These are phyloP conservation scores for Codiaeum variegatum DNA, from an alignment of 441 rosid genomes.

Conservation along the genomic window DNA sequence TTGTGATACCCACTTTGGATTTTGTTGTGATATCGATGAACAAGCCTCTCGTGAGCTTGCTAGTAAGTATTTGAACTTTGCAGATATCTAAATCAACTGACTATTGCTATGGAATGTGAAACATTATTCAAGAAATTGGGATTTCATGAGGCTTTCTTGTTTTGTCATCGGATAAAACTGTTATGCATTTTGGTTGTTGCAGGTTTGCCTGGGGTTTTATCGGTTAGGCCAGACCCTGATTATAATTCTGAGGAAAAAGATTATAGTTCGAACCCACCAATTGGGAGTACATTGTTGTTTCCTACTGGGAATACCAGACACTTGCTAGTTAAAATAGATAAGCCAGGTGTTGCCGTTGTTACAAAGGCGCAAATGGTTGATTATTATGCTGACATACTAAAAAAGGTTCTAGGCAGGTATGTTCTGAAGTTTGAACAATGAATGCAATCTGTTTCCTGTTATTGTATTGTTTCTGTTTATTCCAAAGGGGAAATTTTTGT, in stretches of 20 bases:
- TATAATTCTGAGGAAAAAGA: conserved; percentile 40
- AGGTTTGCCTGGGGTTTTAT: conserved; percentile 69
- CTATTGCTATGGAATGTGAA: background rate
- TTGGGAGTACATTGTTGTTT: conserved; percentile 44
- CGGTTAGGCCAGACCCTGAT: conserved; percentile 59
- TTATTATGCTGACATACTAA: conserved; percentile 58
- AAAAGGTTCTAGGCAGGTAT: conserved; percentile 74
- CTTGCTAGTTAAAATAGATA: conserved; percentile 67
- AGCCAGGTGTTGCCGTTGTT: conserved; percentile 70
- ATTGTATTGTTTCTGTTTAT: background rate
- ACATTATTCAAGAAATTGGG: background rate
- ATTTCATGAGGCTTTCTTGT: background rate
- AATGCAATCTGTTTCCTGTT: conserved; percentile 5
- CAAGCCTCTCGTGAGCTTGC: conserved; percentile 51
- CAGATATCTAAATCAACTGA: background rate
- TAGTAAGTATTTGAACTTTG: conserved; percentile 31
- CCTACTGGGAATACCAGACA: conserved; percentile 50
- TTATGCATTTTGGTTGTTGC: conserved; percentile 14
- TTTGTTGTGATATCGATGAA: conserved; percentile 73
- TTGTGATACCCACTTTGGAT: conserved; percentile 51
- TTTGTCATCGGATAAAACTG: background rate
- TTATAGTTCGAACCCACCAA: conserved; percentile 31
- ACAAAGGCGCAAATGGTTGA: conserved; percentile 97
- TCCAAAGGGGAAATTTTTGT: conserved; percentile 4
- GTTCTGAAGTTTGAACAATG: conserved; percentile 22